A percentile compares a stretch with the other conserved stretches of the same genome.
Conservation (phyloP, 1,284 basidiomycete genomes). For the Puccinia novopanici region DNA sequence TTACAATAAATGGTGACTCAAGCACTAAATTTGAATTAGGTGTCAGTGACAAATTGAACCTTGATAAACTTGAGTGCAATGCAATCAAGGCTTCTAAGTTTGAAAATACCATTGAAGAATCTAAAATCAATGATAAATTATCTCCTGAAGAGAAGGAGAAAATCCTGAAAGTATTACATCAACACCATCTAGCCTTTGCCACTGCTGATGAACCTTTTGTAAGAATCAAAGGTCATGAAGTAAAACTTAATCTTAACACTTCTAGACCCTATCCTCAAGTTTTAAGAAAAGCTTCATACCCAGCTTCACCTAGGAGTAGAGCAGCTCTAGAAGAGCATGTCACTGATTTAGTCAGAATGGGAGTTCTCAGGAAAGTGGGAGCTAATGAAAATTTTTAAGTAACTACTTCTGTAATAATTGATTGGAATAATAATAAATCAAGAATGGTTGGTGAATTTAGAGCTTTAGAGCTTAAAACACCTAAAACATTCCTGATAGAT, state of each 20-base stretch:
- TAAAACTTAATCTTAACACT: constrained; percentile 11
- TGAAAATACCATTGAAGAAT: neutral
- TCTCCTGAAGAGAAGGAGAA: neutral
- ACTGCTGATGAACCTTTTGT: constrained; percentile 11
- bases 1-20: neutral
- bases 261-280: constrained; percentile 24
- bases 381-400: constrained; percentile 25
- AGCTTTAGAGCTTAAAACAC: too few relatives aligned
- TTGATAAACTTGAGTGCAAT: neutral
- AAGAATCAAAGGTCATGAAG: neutral
- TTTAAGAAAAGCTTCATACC: constrained; percentile 28
- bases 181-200: neutral
- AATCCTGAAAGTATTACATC: too few relatives aligned
- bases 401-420: constrained; percentile 15
- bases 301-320: constrained; percentile 18
- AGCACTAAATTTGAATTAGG: neutral
- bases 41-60: neutral
- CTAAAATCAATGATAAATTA: too few relatives aligned
- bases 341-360: constrained; percentile 9
- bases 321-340: constrained; percentile 18
- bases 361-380: constrained; percentile 3
- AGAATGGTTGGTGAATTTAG: too few relatives aligned
- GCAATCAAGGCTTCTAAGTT: neutral
- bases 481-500: too few relatives aligned
- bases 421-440: too few relatives aligned